Evolutionary conservation across 176 grass and related monocot species (phyloP).

Genomic region (Paspalum vaginatum): DNA sequence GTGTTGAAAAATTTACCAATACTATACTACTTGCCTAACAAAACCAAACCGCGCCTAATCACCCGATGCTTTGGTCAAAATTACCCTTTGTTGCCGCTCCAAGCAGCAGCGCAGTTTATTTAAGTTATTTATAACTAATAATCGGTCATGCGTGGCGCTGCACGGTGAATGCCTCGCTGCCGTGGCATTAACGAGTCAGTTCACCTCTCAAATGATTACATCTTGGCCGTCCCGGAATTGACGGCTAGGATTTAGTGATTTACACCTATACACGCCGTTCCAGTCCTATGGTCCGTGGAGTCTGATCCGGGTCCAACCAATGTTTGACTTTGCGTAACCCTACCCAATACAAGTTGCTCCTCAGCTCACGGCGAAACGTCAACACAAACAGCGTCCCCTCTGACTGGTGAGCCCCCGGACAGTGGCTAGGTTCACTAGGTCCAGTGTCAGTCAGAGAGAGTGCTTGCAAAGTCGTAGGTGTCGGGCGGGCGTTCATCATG

Average conservation of each 20-base stretch:
- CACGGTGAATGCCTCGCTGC: background rate
- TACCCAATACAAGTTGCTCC: background rate
- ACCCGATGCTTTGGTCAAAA: background rate
- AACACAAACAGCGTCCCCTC: accelerated
- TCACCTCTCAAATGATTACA: too few relatives aligned
- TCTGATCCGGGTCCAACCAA: background rate
- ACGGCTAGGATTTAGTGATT: background rate
- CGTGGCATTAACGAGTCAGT: background rate
- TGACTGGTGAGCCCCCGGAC: background rate
- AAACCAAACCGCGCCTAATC: background rate
- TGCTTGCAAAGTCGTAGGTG: background rate
- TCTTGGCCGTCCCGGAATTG: background rate
- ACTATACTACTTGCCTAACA: conserved; percentile 22
- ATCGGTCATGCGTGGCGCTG: too few relatives aligned
- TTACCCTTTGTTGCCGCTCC: background rate
- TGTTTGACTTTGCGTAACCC: conserved; percentile 22
- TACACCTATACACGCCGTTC: background rate
- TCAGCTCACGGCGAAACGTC: background rate
- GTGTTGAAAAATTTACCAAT: conserved; percentile 8
- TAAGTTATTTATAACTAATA: too few relatives aligned
- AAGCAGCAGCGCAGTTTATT: too few relatives aligned
- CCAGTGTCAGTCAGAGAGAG: conserved; percentile 11
- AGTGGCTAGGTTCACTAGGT: accelerated
- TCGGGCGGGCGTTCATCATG: background rate
- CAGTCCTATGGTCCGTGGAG: background rate